Base-by-base conservation (phyloP, 2,329 filamentous ascomycete genomes). In the Aspergillus niger region DNA sequence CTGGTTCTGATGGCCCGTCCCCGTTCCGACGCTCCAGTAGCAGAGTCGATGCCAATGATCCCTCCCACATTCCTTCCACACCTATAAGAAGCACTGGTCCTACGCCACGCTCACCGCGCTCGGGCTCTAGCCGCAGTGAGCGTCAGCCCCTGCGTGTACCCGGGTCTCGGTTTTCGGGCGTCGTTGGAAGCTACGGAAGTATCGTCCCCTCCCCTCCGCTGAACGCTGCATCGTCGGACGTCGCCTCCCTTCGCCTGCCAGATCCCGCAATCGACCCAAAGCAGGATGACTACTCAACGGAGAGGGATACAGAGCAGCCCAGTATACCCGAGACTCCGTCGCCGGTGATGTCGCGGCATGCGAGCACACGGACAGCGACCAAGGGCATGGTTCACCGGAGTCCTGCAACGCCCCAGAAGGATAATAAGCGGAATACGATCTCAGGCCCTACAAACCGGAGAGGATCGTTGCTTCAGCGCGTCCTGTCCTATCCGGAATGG, bases 151-250 rank as follows among this genome's bases (percentile, higher is more conserved):
- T 76, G 39, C 73, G 69, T 39, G 70, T 69, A 2, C 70, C 74
- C 5, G 67, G 69, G 32, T 74, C 75, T 5, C 72, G 75, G 7
- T 75, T 77, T 50, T 72, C 72, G 7, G 70, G 72, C 22, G 65
- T 65, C 15, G 69, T 82, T 66, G 82, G 78, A 38, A 81, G 80
- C 64, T 89, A 89, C 79, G 87, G 87, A 49, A 89, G 86, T 70
- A 88, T 89, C 66, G 75, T 87, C 8, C 81, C 82, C 7, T 84
- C 83, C 28, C 85, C 85, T 1, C 81, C 81, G 4, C 66, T 67
- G 11, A 66, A 69, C 28, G 59, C 66, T 11, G 68, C 59, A 3
- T 70, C 68, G 30, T 74, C 76, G 53, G 73, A 73, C 22, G 79
- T 82, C 30, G 81, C 82, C 15, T 82, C 81, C 0, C 79, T 90